phyloP scores from a whole-genome alignment of 371 early-diverging fungal genomes.

The Vairimorpha ceranae region DNA sequence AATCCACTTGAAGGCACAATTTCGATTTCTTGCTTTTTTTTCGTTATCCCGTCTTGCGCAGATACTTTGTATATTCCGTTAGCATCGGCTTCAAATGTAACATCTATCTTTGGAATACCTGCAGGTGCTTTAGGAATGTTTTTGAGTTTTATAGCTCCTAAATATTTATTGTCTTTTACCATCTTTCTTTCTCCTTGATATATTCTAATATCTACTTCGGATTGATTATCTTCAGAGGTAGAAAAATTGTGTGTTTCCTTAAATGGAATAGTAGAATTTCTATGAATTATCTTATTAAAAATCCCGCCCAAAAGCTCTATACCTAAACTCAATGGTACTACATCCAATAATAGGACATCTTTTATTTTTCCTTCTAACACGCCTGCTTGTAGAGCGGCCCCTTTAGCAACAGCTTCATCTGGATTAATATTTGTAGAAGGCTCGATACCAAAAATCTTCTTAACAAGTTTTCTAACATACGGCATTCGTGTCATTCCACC shows the following conservation, averaged over 20 bases:
- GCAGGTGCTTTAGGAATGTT: conserved; percentile 70
- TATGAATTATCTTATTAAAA: conserved; percentile 85
- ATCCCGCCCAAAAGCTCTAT: conserved; percentile 72
- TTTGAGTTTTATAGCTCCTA: conserved; percentile 85
- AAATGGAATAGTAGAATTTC: conserved; percentile 96
- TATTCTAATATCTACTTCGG: conserved; percentile 87
- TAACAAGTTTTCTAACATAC: conserved; percentile 83
- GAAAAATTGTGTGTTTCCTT: conserved; percentile 97
- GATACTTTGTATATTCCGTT: conserved; percentile 94
- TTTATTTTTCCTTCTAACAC: conserved; percentile 85
- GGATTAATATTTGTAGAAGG: conserved; percentile 89
- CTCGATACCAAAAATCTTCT: conserved; percentile 75
- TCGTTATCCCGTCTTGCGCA: conserved; percentile 90
- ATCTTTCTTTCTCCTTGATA: conserved; percentile 97
- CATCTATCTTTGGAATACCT: conserved; percentile 91
- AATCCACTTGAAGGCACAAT: conserved; percentile 91
- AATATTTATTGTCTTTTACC: conserved; percentile 84
- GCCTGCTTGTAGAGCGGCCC: conserved; percentile 96
- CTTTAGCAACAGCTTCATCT: conserved; percentile 95
- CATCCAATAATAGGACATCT: conserved; percentile 86
- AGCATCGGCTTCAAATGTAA: conserved; percentile 94
- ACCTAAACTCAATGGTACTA: conserved; percentile 91
- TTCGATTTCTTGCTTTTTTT: conserved; percentile 83
- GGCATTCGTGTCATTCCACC: conserved; percentile 98
- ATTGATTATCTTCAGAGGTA: conserved; percentile 96